These are phyloP conservation scores for Rubia tinctorum DNA, from an alignment of 305 asterid genomes.

Conservation along the genomic window DNA sequence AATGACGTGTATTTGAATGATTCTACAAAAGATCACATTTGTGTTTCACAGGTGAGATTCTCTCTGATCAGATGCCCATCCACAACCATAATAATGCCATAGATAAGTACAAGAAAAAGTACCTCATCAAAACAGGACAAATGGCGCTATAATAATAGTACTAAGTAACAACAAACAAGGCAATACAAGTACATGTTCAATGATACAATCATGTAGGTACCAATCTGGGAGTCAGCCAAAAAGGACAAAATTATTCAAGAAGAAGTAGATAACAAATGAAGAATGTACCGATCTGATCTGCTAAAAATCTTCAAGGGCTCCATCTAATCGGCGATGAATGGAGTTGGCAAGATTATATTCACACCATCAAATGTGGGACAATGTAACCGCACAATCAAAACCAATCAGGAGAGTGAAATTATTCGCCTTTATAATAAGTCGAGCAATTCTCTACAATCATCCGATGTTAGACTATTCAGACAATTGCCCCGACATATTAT, in stretches of 20 bases:
- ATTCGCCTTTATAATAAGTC: not conserved
- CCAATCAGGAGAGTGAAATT: not conserved
- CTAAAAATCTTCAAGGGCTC: not conserved
- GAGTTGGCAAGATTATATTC: not conserved
- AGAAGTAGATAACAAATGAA: not conserved
- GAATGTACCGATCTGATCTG: not conserved
- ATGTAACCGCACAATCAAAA: not conserved
- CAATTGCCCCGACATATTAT: not conserved
- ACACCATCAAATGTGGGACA: not conserved
- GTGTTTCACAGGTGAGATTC: not conserved
- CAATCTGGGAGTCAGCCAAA: not conserved
- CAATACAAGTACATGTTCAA: not conserved
- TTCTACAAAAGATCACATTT: not conserved
- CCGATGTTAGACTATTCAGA: not conserved
- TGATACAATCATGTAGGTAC: not conserved
- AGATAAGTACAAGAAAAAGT: not conserved
- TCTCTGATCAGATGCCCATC: conserved; percentile 4
- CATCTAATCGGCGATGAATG: not conserved
- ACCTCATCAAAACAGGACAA: not conserved
- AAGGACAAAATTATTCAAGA: not conserved
- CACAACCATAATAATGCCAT: not conserved
- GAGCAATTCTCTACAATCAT: not conserved
- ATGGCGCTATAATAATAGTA: not conserved
- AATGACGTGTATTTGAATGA: not conserved
- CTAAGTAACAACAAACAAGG: not conserved